phyloP scores from a whole-genome alignment of 2,329 filamentous ascomycete genomes.

The Colletotrichum trifolii region DNA sequence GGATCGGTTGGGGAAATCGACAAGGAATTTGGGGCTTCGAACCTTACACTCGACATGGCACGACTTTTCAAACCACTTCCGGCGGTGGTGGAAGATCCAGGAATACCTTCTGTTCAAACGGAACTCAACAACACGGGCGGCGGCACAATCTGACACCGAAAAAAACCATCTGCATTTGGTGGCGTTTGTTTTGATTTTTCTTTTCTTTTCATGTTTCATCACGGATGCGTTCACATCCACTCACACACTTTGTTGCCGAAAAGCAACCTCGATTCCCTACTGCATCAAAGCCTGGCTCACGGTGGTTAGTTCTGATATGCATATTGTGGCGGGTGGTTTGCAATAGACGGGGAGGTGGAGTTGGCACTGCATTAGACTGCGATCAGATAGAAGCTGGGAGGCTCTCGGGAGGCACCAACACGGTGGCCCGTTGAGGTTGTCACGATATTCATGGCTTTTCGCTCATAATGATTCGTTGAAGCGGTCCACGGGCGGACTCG shows the following conservation, averaged over 20 bases:
- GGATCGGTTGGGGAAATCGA: slow-evolving; percentile 77
- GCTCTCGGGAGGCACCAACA: slow-evolving; percentile 33
- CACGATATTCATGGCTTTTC: slow-evolving; percentile 39
- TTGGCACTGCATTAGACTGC: slow-evolving; percentile 46
- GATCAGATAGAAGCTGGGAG: slow-evolving; percentile 42
- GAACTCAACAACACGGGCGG: slow-evolving; percentile 47
- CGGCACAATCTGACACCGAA: slow-evolving; percentile 47
- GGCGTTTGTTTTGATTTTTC: slow-evolving; percentile 36
- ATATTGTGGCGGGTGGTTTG: slow-evolving; percentile 39
- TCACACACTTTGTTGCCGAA: slow-evolving; percentile 35
- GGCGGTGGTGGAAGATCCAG: slow-evolving; percentile 55
- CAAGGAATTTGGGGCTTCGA: slow-evolving; percentile 70
- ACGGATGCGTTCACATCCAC: slow-evolving; percentile 33
- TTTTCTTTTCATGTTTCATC: slow-evolving; percentile 27
- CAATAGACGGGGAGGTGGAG: slow-evolving; percentile 43
- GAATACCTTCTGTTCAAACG: slow-evolving; percentile 55
- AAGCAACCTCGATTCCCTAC: slow-evolving; percentile 37
- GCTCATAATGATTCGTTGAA: slow-evolving; percentile 36
- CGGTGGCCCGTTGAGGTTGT: slow-evolving; percentile 37
- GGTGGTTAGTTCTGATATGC: slow-evolving; percentile 39
- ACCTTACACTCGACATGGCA: slow-evolving; percentile 78
- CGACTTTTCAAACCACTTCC: slow-evolving; percentile 74
- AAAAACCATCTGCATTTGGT: slow-evolving; percentile 41
- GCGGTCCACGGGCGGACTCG: slow-evolving; percentile 35
- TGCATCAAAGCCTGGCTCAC: slow-evolving; percentile 38